These are phyloP conservation scores for Dothiorella sarmentorum DNA, from an alignment of 2,329 filamentous ascomycete species.

Conservation along the genomic window DNA sequence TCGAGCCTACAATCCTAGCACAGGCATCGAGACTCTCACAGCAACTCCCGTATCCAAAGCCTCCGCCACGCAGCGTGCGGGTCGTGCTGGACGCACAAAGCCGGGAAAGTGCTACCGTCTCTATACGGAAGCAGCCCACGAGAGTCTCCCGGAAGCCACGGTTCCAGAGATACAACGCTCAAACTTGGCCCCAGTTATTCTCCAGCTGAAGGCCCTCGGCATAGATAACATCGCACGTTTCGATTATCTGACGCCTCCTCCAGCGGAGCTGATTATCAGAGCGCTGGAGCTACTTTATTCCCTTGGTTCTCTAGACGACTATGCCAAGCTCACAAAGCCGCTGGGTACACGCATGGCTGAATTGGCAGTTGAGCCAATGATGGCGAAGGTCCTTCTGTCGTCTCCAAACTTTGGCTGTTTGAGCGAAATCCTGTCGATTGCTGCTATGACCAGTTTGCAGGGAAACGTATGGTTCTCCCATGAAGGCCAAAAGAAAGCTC, in stretches of 20 bases:
- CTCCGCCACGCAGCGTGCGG: constrained; percentile 85
- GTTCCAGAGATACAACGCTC: constrained; percentile 89
- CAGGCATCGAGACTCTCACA: constrained; percentile 84
- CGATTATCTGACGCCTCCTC: constrained; percentile 81
- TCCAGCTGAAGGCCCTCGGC: constrained; percentile 91
- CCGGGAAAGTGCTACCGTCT: constrained; percentile 92
- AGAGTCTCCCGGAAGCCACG: constrained; percentile 65
- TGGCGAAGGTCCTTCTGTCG: constrained; percentile 80
- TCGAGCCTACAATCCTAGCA: constrained; percentile 76
- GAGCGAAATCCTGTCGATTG: constrained; percentile 83
- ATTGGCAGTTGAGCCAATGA: constrained; percentile 90
- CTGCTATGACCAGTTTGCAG: constrained; percentile 87
- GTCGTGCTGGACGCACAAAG: constrained; percentile 82
- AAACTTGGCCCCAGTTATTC: constrained; percentile 80
- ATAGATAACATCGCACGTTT: constrained; percentile 94
- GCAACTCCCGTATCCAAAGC: constrained; percentile 82
- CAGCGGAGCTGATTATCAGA: constrained; percentile 77
- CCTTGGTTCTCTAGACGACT: constrained; percentile 80
- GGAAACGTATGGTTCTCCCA: constrained; percentile 80
- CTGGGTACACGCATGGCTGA: constrained; percentile 92
- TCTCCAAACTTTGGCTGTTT: constrained; percentile 73
- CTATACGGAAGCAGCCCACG: constrained; percentile 75
- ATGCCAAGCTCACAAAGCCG: constrained; percentile 84
- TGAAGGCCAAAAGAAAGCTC: constrained; percentile 69
- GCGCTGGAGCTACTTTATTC: constrained; percentile 86